A percentile compares a stretch with the other conserved stretches of the same genome.
Evolutionary conservation across 2,329 filamentous ascomycete genomes (phyloP).

Genomic region (Trichoderma sp.): DNA sequence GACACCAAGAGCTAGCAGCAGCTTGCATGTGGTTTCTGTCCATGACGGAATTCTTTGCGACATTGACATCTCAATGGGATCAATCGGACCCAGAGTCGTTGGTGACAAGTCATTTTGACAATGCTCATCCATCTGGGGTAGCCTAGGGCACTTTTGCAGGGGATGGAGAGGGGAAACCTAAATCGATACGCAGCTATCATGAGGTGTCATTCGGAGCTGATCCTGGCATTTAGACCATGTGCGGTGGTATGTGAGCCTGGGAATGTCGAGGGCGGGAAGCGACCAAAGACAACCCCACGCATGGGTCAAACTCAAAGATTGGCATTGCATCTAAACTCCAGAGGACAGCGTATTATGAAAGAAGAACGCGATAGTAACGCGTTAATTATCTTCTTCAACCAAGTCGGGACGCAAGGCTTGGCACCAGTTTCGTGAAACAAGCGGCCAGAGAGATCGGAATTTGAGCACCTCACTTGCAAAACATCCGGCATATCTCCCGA

Average conservation of each 20-base stretch:
- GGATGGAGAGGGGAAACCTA: background rate
- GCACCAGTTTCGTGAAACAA: background rate
- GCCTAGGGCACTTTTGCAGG: background rate
- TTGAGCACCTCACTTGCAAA: background rate
- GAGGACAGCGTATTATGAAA: background rate
- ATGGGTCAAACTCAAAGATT: background rate
- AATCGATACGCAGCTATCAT: conserved; percentile 1
- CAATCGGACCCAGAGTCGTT: background rate
- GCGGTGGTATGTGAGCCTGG: background rate
- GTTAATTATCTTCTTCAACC: background rate
- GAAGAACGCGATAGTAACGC: background rate
- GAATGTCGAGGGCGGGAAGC: background rate
- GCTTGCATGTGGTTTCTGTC: background rate
- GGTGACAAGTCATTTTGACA: background rate
- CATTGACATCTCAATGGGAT: background rate
- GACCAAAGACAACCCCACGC: background rate
- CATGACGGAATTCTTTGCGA: conserved; percentile 13
- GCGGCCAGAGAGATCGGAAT: background rate
- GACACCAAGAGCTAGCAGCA: conserved; percentile 9
- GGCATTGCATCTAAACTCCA: background rate
- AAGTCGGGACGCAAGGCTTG: background rate
- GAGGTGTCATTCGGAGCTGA: conserved; percentile 9
- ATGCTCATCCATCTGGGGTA: background rate
- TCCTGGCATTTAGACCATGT: background rate
- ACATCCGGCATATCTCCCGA: background rate